Conservation (phyloP, 2,329 filamentous ascomycete genomes). For the Penicillium psychrosexuale region DNA sequence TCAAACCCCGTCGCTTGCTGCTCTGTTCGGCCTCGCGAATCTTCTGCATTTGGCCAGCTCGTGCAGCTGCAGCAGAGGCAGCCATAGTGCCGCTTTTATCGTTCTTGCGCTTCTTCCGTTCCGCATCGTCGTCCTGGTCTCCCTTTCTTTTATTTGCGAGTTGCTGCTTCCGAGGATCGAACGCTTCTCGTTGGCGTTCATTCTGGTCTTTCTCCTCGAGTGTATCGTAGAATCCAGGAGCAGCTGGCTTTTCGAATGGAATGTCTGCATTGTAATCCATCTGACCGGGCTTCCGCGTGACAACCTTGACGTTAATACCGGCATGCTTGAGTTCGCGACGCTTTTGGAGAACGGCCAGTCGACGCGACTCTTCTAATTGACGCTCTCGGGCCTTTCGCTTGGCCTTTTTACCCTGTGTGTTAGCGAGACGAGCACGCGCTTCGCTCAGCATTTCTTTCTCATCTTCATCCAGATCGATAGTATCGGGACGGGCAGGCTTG, state of each 20-base stretch:
- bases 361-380: conserved; percentile 89
- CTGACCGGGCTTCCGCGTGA: conserved; percentile 85
- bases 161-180: conserved; percentile 91
- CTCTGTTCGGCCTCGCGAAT: conserved; percentile 95
- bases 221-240: conserved; percentile 90
- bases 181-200: conserved; percentile 76
- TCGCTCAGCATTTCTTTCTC: conserved; percentile 99
- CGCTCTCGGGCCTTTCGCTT: conserved; percentile 95
- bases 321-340: conserved; percentile 94
- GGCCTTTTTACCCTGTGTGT: conserved; percentile 98
- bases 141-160: conserved; percentile 90
- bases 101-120: conserved; percentile 79
- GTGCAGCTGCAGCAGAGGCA: conserved; percentile 80
- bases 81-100: conserved; percentile 78
- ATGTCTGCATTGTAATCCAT: conserved; percentile 99
- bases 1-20: conserved; percentile 82
- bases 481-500: conserved; percentile 91
- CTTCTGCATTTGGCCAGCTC: conserved; percentile 90
- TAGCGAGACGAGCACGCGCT: conserved; percentile 90
- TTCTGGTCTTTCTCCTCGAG: conserved; percentile 75
- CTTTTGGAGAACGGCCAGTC: conserved; percentile 88
- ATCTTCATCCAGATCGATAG: conserved; percentile 96
- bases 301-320: conserved; percentile 96
- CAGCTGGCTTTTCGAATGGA: conserved; percentile 90
- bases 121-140: conserved; percentile 76